Conservation (phyloP, 1,284 basidiomycete species). For the Pyrrhoderma lamaoense region DNA sequence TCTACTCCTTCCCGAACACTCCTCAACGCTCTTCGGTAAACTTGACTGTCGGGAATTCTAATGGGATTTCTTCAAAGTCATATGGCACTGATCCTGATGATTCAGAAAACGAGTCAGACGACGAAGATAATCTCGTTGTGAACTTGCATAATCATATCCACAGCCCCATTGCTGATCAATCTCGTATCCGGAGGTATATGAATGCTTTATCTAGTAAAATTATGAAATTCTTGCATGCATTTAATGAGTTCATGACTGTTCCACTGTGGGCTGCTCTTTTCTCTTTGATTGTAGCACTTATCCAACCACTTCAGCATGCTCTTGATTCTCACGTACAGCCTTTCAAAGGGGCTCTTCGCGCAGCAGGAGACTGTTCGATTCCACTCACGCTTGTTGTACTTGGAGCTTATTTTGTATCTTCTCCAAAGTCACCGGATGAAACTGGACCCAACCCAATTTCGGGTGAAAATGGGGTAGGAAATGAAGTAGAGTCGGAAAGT, state of each 20-base stretch:
- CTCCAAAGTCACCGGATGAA: slow-evolving; percentile 29
- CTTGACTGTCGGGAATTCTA: not conserved
- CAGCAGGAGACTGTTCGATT: slow-evolving; percentile 77
- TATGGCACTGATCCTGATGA: not conserved
- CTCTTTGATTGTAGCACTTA: slow-evolving; percentile 76
- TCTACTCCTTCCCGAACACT: slow-evolving; percentile 14
- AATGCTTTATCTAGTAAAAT: slow-evolving; percentile 29
- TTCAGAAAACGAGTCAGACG: slow-evolving; percentile 2
- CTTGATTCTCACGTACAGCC: slow-evolving; percentile 59
- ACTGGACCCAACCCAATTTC: slow-evolving; percentile 33
- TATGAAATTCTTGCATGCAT: slow-evolving; percentile 29
- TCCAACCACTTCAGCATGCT: slow-evolving; percentile 65
- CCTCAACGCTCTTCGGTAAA: slow-evolving; percentile 10
- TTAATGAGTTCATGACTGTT: slow-evolving; percentile 82
- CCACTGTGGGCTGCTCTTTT: slow-evolving; percentile 77
- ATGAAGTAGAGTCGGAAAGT: slow-evolving; percentile 18
- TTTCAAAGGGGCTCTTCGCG: slow-evolving; percentile 63
- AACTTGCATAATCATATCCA: not conserved
- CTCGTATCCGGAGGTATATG: slow-evolving; percentile 28
- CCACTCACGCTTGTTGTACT: slow-evolving; percentile 88
- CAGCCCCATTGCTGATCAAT: slow-evolving; percentile 25
- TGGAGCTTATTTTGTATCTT: slow-evolving; percentile 78
- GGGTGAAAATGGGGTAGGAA: not conserved
- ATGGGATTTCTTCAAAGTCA: not conserved
- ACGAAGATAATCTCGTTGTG: not conserved